phyloP scores from a whole-genome alignment of 257 asterid genomes.

The Solanum acaule region DNA sequence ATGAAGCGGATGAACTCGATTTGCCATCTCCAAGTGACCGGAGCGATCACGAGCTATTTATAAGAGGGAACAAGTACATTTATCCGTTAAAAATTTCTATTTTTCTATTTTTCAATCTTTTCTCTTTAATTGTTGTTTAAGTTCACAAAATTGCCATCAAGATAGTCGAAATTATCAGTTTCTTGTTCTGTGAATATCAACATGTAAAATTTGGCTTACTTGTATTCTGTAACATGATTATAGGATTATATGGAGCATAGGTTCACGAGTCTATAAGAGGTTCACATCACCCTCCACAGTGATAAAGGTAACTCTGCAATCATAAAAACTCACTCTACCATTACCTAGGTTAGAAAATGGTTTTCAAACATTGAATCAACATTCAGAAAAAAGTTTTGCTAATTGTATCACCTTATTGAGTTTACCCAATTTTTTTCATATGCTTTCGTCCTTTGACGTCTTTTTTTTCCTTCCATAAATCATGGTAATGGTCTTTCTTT shows the following conservation, averaged over 20 bases:
- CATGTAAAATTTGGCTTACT: slow-evolving; percentile 2
- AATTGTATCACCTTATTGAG: background rate
- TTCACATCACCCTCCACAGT: slow-evolving; percentile 73
- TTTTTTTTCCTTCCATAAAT: background rate
- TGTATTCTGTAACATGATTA: slow-evolving; percentile 10
- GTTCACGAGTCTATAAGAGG: slow-evolving; percentile 69
- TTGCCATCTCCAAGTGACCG: slow-evolving; percentile 28
- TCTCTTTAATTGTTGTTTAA: background rate
- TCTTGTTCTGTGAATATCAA: background rate
- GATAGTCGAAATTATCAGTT: background rate
- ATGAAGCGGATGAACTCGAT: slow-evolving; percentile 29
- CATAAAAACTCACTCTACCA: background rate
- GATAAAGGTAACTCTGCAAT: slow-evolving; percentile 43
- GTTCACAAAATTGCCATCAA: background rate
- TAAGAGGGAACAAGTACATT: slow-evolving; percentile 43
- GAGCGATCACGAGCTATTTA: slow-evolving; percentile 72
- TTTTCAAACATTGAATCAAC: background rate
- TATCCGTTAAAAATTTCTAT: background rate
- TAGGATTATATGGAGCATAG: slow-evolving; percentile 95
- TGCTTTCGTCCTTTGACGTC: background rate
- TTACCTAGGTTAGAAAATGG: background rate
- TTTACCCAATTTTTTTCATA: background rate
- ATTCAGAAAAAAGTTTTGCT: background rate
- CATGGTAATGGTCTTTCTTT: background rate
- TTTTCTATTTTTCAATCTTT: background rate